phyloP scores from a whole-genome alignment of 305 asterid species.

The Petunia hybrid region DNA sequence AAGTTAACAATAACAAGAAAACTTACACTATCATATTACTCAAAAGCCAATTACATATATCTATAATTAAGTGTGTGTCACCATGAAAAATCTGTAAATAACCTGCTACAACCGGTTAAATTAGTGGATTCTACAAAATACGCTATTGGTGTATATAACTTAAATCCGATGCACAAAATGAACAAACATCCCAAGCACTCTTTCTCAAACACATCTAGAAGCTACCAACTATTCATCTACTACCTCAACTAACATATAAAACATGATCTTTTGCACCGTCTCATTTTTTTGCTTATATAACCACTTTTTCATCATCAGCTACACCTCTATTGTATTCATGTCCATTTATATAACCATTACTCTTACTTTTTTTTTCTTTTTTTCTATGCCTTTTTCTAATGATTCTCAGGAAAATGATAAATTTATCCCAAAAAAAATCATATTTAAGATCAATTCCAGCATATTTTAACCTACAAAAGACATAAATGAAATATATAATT shows the following conservation, averaged over 20 bases:
- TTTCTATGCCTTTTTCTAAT: background rate
- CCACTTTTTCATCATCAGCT: background rate
- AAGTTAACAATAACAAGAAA: background rate
- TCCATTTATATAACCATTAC: background rate
- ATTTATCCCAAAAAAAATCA: background rate
- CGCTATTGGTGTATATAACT: background rate
- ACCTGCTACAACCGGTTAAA: background rate
- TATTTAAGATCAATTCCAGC: slow-evolving; percentile 14
- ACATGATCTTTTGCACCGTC: slow-evolving; percentile 9
- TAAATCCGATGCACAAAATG: background rate
- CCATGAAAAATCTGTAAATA: background rate
- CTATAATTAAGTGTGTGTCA: background rate
- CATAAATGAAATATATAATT: background rate
- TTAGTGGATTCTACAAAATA: background rate
- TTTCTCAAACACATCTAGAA: slow-evolving; percentile 25
- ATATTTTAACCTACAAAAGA: background rate
- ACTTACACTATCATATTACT: background rate
- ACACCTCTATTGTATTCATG: slow-evolving; percentile 4
- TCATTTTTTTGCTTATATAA: background rate
- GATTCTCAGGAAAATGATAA: background rate
- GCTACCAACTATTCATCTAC: slow-evolving; percentile 28
- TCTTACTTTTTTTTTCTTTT: background rate
- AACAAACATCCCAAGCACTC: background rate
- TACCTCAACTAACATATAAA: slow-evolving; percentile 19
- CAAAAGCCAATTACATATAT: background rate